phyloP scores from a whole-genome alignment of 2,329 filamentous ascomycete genomes.

The Alternaria burnsii region DNA sequence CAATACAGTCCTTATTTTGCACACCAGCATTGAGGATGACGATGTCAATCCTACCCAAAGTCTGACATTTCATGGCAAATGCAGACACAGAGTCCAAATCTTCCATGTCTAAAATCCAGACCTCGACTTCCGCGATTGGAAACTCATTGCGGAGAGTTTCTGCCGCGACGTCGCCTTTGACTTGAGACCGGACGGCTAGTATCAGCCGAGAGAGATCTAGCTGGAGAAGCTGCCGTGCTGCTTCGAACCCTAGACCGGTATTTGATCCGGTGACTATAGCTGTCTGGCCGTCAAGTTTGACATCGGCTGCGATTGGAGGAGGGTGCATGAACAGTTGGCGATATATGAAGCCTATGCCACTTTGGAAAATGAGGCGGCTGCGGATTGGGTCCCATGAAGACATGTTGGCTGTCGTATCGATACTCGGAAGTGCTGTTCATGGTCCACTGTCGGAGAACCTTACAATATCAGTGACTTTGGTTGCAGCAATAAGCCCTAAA shows the following conservation, averaged over 20 bases:
- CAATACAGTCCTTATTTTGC: constrained; percentile 2
- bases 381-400: constrained; percentile 7
- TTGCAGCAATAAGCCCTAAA: neutral
- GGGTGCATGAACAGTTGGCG: constrained; percentile 10
- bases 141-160: constrained; percentile 23
- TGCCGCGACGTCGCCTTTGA: constrained; percentile 40
- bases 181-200: constrained; percentile 38
- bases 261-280: constrained; percentile 54
- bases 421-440: neutral
- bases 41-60: constrained; percentile 27
- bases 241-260: constrained; percentile 40
- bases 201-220: constrained; percentile 33
- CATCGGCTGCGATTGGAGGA: constrained; percentile 2
- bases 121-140: constrained; percentile 27
- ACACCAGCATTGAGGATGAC: constrained; percentile 51
- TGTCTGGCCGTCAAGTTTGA: constrained; percentile 40
- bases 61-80: constrained; percentile 26
- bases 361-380: constrained; percentile 15
- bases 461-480: neutral
- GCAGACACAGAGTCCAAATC: constrained; percentile 31
- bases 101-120: constrained; percentile 40
- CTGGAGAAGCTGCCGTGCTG: constrained; percentile 32
- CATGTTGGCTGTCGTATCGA: constrained; percentile 1
- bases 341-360: constrained; percentile 13
- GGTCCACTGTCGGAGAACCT: neutral